Evolutionary conservation across 2,329 filamentous ascomycete species (phyloP).

Genomic region (Penicillium sp.): DNA sequence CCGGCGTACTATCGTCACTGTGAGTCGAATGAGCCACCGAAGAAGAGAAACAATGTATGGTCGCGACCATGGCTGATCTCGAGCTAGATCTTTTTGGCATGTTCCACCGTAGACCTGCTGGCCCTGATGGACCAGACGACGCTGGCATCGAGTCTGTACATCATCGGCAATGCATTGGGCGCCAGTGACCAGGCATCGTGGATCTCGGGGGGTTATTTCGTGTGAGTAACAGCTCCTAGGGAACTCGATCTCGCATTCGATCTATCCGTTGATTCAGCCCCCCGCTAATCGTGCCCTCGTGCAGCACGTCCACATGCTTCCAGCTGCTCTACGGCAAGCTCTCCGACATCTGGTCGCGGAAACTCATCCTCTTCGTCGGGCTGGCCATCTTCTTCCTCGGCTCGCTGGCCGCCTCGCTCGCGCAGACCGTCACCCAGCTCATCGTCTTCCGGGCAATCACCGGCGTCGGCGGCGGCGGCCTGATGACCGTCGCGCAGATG

Average conservation of each 20-base stretch:
- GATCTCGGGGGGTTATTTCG: conserved; percentile 57
- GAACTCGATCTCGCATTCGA: no score
- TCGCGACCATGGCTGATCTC: not conserved
- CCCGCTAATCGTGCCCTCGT: no score
- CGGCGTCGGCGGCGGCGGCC: conserved; percentile 60
- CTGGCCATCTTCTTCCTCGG: conserved; percentile 55
- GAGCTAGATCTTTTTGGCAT: conserved; percentile 56
- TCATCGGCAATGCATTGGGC: conserved; percentile 52
- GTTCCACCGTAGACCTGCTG: conserved; percentile 54
- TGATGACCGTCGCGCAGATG: conserved; percentile 59
- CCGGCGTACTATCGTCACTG: conserved; percentile 52
- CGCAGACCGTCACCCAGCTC: conserved; percentile 55
- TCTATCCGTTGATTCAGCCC: no score
- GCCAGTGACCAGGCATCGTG: conserved; percentile 53
- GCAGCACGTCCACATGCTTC: conserved; percentile 65
- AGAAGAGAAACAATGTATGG: no score
- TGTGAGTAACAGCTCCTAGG: no score
- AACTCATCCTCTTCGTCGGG: conserved; percentile 55
- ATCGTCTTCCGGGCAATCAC: conserved; percentile 60
- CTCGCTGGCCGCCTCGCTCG: conserved; percentile 59
- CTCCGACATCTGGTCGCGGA: conserved; percentile 61
- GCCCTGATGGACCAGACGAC: conserved; percentile 60
- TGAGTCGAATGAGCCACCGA: conserved; percentile 24
- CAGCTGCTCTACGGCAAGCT: conserved; percentile 63
- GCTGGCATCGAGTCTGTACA: conserved; percentile 54